Evolutionary conservation across 169 alveolate genomes (phyloP).

Genomic region (Plasmodium sp.): DNA sequence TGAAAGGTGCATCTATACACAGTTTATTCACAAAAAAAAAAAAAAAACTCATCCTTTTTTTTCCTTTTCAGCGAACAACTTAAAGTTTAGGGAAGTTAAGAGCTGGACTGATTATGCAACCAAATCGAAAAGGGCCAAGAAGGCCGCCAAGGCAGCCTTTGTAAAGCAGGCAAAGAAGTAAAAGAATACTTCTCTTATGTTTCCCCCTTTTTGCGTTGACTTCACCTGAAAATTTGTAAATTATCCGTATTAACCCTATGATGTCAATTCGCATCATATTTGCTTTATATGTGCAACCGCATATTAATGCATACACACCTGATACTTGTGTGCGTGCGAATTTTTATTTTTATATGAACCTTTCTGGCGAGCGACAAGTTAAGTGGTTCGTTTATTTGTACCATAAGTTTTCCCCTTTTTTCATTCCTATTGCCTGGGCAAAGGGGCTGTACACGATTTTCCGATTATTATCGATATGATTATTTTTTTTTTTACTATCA

Average conservation of each 20-base stretch:
- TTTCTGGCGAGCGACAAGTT: neutral
- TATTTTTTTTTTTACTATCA: neutral
- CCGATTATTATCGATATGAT: neutral
- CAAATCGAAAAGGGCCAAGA: neutral
- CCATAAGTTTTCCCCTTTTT: neutral
- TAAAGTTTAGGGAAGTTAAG: constrained; percentile 43
- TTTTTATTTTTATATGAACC: neutral
- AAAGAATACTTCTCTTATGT: neutral
- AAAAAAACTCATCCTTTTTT: neutral
- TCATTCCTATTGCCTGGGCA: neutral
- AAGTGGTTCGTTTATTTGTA: neutral
- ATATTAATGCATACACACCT: neutral
- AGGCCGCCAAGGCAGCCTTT: neutral
- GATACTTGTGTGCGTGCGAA: neutral
- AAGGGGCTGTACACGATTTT: neutral
- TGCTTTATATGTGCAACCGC: neutral
- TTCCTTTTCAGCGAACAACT: constrained; percentile 3
- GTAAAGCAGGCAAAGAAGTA: neutral
- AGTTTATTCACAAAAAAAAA: neutral
- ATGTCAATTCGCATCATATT: neutral
- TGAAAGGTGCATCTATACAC: neutral
- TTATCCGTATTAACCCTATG: neutral
- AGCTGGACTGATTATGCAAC: constrained; percentile 32
- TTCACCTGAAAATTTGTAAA: neutral
- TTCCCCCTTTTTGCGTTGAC: neutral